Conservation (phyloP, 140 eudicot species). For the Flaveria floridana region DNA sequence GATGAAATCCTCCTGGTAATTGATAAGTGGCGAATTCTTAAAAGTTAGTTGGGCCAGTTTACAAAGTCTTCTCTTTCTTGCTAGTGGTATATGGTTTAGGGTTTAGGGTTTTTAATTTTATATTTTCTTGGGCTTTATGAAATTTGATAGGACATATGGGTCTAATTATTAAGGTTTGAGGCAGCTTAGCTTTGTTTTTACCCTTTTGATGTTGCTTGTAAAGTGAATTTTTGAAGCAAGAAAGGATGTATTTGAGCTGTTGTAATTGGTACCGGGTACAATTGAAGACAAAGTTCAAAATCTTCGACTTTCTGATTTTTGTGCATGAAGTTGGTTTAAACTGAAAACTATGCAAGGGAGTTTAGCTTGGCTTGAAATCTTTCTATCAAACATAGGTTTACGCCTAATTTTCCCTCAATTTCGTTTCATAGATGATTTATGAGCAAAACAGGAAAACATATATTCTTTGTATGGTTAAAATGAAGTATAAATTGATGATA, state of each 20-base stretch:
- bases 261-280: conserved; percentile 32
- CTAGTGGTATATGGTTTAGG: background rate
- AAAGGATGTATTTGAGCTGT: conserved; percentile 33
- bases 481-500: too few relatives aligned
- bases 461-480: background rate
- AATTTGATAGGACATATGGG: conserved; percentile 23
- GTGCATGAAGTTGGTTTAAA: background rate
- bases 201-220: conserved; percentile 31
- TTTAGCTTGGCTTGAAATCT: background rate
- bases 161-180: conserved; percentile 26
- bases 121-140: conserved; percentile 12
- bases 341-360: background rate
- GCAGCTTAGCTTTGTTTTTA: conserved; percentile 18
- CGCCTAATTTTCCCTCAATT: background rate
- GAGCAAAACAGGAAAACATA: background rate
- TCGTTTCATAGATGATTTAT: too few relatives aligned
- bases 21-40: conserved; percentile 24
- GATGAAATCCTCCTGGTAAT: conserved; percentile 33
- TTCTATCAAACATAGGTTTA: background rate
- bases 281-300: conserved; percentile 13
- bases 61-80: background rate
- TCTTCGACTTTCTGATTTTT: background rate
- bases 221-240: conserved; percentile 39
- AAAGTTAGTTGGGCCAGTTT: conserved; percentile 12
- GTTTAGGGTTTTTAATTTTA: background rate